Percentiles rank a stretch among this genome's conserved stretches.
phyloP scores from a whole-genome alignment of 371 early-diverging fungal genomes.

The Choanephora cucurbitarum region DNA sequence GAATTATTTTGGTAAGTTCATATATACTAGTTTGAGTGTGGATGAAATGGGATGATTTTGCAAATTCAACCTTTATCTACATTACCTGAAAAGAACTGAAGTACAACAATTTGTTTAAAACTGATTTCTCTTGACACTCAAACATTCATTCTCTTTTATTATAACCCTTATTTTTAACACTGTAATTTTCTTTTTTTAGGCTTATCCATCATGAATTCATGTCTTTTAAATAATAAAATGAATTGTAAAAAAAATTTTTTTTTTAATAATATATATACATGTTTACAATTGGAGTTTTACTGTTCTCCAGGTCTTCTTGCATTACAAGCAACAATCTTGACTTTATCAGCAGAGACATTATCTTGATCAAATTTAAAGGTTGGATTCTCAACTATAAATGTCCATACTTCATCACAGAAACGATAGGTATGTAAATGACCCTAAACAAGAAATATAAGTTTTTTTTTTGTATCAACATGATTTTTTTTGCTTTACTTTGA shows the following conservation, averaged over 20 bases:
- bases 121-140: conserved; percentile 10
- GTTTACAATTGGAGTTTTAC: conserved; percentile 13
- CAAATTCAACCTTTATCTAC: conserved; percentile 22
- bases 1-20: no score
- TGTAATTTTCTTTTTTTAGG: no score
- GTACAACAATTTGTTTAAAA: conserved; percentile 18
- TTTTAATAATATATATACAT: neutral
- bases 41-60: conserved; percentile 18
- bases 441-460: conserved; percentile 30
- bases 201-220: no score
- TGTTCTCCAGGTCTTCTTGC: conserved; percentile 73
- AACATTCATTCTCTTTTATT: no score
- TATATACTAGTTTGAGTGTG: no score
- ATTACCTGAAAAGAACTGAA: conserved; percentile 24
- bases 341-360: conserved; percentile 75
- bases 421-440: conserved; percentile 89
- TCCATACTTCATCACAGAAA: conserved; percentile 97
- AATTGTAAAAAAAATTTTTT: neutral
- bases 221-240: no score
- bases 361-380: conserved; percentile 89
- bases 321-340: conserved; percentile 92
- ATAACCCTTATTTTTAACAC: no score
- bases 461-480: neutral
- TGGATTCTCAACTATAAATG: conserved; percentile 88
- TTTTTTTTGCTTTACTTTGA: conserved; percentile 33